Evolutionary conservation across 306 rosid species (phyloP).

Genomic region (Cyamopsis tetragonoloba): DNA sequence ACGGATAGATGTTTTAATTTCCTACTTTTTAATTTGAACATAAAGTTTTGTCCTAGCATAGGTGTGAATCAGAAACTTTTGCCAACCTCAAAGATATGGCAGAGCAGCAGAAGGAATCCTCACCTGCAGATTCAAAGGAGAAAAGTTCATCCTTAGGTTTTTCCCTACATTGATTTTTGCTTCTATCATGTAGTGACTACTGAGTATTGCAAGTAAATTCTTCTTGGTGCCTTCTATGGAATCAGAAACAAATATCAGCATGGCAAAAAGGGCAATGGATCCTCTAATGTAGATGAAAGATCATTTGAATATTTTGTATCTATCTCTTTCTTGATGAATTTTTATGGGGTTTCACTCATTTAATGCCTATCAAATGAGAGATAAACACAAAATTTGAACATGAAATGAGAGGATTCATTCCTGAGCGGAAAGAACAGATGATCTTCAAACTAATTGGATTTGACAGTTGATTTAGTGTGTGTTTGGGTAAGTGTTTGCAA

Average conservation of each 20-base stretch:
- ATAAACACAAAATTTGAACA: no score
- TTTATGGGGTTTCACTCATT: no score
- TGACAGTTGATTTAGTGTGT: no score
- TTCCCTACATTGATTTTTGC: constrained; percentile 24
- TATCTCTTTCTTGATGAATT: no score
- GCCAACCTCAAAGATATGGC: constrained; percentile 48
- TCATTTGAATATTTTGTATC: no score
- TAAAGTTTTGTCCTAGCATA: constrained; percentile 22
- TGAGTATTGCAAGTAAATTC: constrained; percentile 9
- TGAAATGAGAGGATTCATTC: no score
- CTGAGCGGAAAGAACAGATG: not conserved
- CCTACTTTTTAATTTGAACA: constrained; percentile 14
- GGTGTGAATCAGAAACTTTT: constrained; percentile 16
- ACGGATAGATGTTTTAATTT: not conserved
- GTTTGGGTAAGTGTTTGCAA: no score
- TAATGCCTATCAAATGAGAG: no score
- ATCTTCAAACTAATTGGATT: not conserved
- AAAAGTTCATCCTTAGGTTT: constrained; percentile 58
- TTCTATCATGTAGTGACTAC: not conserved
- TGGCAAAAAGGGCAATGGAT: no score
- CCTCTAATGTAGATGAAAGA: no score
- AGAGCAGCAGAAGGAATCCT: constrained; percentile 52
- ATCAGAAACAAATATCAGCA: not conserved
- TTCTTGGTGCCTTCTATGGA: not conserved
- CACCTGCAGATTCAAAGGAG: constrained; percentile 48